Percentiles rank a stretch among this genome's conserved stretches.
Evolutionary conservation across 1,284 basidiomycete genomes (phyloP).

Genomic region (Prillingera fragicola): DNA sequence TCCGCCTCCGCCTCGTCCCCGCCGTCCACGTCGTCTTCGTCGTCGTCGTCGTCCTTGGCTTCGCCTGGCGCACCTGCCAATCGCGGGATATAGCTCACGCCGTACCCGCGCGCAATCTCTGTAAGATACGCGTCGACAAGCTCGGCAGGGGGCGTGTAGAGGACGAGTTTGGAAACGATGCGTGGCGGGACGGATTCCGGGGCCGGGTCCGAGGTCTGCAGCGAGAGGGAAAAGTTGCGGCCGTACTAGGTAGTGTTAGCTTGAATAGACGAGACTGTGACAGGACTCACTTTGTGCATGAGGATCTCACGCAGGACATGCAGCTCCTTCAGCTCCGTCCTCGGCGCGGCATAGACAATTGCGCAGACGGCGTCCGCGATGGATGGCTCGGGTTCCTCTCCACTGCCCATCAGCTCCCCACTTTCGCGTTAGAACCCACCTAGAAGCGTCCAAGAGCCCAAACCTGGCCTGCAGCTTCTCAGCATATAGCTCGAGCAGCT

Average conservation of each 20-base stretch:
- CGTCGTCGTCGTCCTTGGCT: constrained; percentile 1
- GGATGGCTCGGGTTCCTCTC: constrained; percentile 73
- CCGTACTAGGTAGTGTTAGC: constrained; percentile 31
- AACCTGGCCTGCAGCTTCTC: constrained; percentile 91
- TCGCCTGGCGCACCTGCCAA: not conserved
- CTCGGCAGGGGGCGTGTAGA: constrained; percentile 63
- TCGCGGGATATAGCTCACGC: constrained; percentile 62
- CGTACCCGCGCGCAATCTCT: constrained; percentile 84
- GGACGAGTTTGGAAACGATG: constrained; percentile 57
- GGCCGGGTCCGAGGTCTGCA: constrained; percentile 47
- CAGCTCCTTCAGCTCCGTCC: constrained; percentile 88
- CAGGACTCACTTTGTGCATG: constrained; percentile 61
- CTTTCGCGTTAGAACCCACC: constrained; percentile 14
- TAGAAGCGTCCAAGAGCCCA: constrained; percentile 65
- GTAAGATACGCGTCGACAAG: constrained; percentile 80
- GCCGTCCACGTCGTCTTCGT: constrained; percentile 24
- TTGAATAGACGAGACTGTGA: not conserved
- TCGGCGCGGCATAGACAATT: constrained; percentile 82
- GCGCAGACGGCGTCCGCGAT: constrained; percentile 67
- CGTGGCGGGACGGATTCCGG: constrained; percentile 54
- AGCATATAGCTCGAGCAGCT: constrained; percentile 87
- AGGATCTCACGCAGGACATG: constrained; percentile 86
- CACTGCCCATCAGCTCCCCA: constrained; percentile 48
- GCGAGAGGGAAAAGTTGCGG: constrained; percentile 38
- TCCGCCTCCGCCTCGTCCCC: constrained; percentile 32